Base-by-base conservation (phyloP, 2,329 filamentous ascomycete genomes). In the Aureobasidium sp. region DNA sequence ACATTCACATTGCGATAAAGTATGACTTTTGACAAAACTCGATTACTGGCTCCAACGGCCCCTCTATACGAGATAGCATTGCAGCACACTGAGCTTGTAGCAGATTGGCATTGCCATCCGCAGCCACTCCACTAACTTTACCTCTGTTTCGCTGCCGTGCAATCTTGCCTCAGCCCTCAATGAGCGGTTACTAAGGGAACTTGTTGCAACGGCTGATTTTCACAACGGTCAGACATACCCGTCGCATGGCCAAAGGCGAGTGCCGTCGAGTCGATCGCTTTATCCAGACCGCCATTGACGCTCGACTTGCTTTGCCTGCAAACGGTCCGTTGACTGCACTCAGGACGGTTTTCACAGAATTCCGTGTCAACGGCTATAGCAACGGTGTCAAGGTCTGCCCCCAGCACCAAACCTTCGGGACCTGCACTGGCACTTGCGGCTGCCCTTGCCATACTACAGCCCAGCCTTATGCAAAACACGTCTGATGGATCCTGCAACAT, bases 171-270 rank as follows among this genome's bases (percentile, higher is more conserved):
- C 29, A 15, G 36, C 25, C 15, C 37, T 9, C 27, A 59, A 49
- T 34, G 29, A 27, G 34, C 57, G 27, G 44, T 59, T 59, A 27
- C 44, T 42, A 21, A 27, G 48, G 45, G 57, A 59, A 58, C 37
- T 50, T 50, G 25, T 59, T 50, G 7, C 57, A 59, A 59, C 57
- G 57, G 57, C 16, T 50, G 57, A 59, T 59, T 59, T 50, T 41
- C 32, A 8, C 13, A 59, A 59, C 57, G 57, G 57, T n/a, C 27
- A 49, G 45, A 32, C 34, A 7, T 44, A 25, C 16, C 34, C 16
- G 45, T 47, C 57, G 54, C 42, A 42, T 58, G 42, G 54, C 6
- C 36, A 30, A 2, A 44, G 39, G 39, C 53, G 41, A 44, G 3
- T 44, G 30, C 53, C 53, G 53, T 13, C 16, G 27, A 16, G 5